Percentiles rank a stretch among this genome's conserved stretches.
Conservation (phyloP, 129 eudicot species). For the sunflower (Helianthus annuus) region HanXRQr2.0-SUNRISE NC_035447.2:170315477-170315976, state of each 20-base stretch:
- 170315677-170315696: background rate
- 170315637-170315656: background rate
- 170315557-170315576: too few species aligned
- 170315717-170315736: constrained; percentile 4
- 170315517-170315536: too few species aligned
- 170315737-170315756: background rate
- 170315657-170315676: background rate
- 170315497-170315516: too few species aligned
- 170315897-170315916: background rate
- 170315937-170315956: background rate
- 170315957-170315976: background rate
- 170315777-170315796: background rate
- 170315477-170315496: too few species aligned
- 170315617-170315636: too few species aligned
- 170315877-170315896: constrained; percentile 7
- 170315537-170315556: too few species aligned
- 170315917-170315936: background rate
- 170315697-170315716: background rate
- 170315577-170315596: too few species aligned
- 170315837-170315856: background rate
- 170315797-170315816: background rate
- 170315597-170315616: too few species aligned
- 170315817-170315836: background rate
- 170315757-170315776: background rate
- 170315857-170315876: background rate